These are phyloP conservation scores for Trichoderma oligosporum DNA, from an alignment of 2,329 filamentous ascomycete genomes.

Conservation along the genomic window DNA sequence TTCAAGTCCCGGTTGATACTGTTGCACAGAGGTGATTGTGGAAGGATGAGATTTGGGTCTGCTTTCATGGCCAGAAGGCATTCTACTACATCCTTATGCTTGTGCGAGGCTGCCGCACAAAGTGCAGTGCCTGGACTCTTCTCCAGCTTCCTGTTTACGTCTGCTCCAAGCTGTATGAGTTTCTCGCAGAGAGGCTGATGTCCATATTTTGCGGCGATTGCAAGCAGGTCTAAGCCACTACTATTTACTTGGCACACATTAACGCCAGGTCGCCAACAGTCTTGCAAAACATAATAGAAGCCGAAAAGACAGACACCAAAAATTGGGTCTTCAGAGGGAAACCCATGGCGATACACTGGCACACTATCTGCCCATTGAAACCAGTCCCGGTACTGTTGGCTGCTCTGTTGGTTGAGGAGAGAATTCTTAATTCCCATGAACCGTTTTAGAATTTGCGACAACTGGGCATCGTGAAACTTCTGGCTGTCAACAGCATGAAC, in stretches of 20 bases:
- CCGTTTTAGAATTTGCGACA: too few relatives aligned
- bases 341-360: too few relatives aligned
- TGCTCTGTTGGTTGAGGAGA: too few relatives aligned
- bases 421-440: too few relatives aligned
- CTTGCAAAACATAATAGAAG: background rate
- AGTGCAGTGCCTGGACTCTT: background rate
- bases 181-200: background rate
- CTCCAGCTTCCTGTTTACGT: background rate
- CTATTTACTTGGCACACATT: background rate
- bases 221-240: background rate
- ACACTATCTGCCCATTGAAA: too few relatives aligned
- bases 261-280: conserved; percentile 1
- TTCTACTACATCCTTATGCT: background rate
- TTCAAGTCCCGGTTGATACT: accelerated
- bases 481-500: too few relatives aligned
- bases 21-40: background rate
- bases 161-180: background rate
- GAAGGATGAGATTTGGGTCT: background rate
- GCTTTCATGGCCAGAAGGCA: background rate
- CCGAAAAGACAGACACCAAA: background rate
- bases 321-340: background rate
- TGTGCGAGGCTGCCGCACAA: accelerated
- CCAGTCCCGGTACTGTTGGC: too few relatives aligned
- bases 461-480: too few relatives aligned
- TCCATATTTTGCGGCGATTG: background rate